Evolutionary conservation across 805 yeast species (phyloP), one percentile per base, ranked within the genome.

Genomic region (Monosporozyma solicola): DNA sequence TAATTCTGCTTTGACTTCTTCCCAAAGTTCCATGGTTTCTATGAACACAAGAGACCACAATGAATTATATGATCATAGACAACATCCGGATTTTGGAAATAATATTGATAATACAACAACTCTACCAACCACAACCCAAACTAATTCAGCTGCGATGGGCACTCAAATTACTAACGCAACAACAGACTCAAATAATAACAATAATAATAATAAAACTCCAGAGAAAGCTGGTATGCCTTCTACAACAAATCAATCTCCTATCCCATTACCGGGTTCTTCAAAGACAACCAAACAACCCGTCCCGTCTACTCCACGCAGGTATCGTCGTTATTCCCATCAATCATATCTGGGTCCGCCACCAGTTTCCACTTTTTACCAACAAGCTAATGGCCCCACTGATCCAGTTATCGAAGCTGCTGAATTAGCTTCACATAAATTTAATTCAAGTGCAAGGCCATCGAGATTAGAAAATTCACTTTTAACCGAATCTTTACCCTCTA

Each of bases 31-130:
- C 0, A 58, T 68, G 54, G 65, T 60, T 16, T 72, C 76, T 13
- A 65, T 72, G 66, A 69, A 66, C 49, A 72, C 75, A 1, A 74
- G 70, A 33, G 70, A 67, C 15, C 70, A 66, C 51, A 59, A 60
- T 37, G 75, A 67, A 51, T 62, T 77, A 37, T 68, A 75, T 55
- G 81, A 77, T 60, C 81, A 77, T 59, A 72, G 81, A 54, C 69
- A 72, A 58, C 80, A 77, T 57, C 71, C 76, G 3, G 76, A 73
- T 54, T 63, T 74, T 27, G 53, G 71, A 24, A 69, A 74, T 54
- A 60, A 56, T 20, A 64, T 62, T 11, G 37, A 50, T 10, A 49
- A 41, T 29, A 41, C 27, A 11, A 41, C 33, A 16, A 39, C 41
- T 15, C 10, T 32, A 25, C 32, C 22, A 15, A 22, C 20, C 15